Evolutionary conservation across 2,329 filamentous ascomycete genomes (phyloP), one percentile per base, ranked within the genome.

Genomic region (Graphiopsis chlorocephala): DNA sequence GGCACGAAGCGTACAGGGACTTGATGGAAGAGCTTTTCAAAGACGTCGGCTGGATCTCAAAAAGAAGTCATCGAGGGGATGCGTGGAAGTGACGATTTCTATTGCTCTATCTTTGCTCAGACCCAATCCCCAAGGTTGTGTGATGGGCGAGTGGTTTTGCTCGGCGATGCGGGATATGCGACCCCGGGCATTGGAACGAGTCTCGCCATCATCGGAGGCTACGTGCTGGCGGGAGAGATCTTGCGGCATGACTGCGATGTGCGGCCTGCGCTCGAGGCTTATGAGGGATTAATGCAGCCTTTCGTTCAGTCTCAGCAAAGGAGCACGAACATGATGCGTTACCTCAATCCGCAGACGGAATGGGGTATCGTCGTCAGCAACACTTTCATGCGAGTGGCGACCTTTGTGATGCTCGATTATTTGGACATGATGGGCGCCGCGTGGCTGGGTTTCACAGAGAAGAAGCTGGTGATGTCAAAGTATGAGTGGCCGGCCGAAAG

Each of bases 61-160:
- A 65, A 70, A 0, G 72, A 78, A 3, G 72, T 82, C 6, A 66
- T 81, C 38, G 65, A 71, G 6, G 77, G 72, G 0, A 77, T 80
- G 74, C 62, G 72, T 23, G 53, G 66, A 15, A 66, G 68, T 2
- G 65, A 71, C 6, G 72, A 73, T 55, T 72, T 74, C 56, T 73
- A 73, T 62, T 68, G 68, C 63, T 61, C 61, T 6, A 45, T 69
- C 11, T 65, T 74, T 25, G 73, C 69, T 2, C 72, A 74, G 64
- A 69, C 74, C 3, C 68, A 72, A 28, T 66, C 77, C 58, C 69
- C 74, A 1, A 70, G 53, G 3, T 79, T 78, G 74, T 74, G 68
- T 14, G 73, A 72, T 4, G 78, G 69, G 0, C 60, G 72, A n/a
- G 67, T 72, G 4, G 70, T 67, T 1, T 52, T 75, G 28, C 26